phyloP scores from a whole-genome alignment of 495 filamentous ascomycete species.

The Lasiosphaeria hispida region DNA sequence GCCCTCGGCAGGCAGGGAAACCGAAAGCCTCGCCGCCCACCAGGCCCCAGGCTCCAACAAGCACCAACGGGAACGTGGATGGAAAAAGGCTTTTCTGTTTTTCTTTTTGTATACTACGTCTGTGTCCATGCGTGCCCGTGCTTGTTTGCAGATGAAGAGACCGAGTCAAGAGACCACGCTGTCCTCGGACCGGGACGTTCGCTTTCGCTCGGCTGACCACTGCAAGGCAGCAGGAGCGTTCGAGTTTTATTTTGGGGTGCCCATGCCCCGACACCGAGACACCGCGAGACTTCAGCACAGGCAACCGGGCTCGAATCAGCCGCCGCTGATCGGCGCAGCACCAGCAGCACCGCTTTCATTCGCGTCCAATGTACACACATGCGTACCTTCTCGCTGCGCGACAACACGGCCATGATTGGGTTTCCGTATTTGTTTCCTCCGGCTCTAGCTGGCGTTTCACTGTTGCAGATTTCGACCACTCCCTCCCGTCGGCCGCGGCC shows the following conservation, averaged over 20 bases:
- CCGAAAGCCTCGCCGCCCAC: background rate
- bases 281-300: conserved; percentile 13
- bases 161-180: too few relatives aligned
- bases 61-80: background rate
- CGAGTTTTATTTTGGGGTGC: too few relatives aligned
- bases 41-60: background rate
- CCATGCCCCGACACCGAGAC: conserved; percentile 18
- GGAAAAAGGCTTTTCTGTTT: too few relatives aligned
- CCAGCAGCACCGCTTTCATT: background rate
- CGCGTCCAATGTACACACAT: background rate
- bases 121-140: too few relatives aligned
- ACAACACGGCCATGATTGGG: too few relatives aligned
- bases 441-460: background rate
- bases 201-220: too few relatives aligned
- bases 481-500: background rate
- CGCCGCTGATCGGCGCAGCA: conserved; percentile 11
- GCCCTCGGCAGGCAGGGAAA: conserved; percentile 17
- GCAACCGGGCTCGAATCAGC: conserved; percentile 16
- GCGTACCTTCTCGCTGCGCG: background rate
- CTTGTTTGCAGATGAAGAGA: too few relatives aligned
- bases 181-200: too few relatives aligned
- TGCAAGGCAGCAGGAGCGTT: too few relatives aligned
- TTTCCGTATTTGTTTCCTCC: background rate
- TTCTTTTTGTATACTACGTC: too few relatives aligned
- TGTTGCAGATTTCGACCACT: background rate